Evolutionary conservation across 108 stramenopile genomes (phyloP).

Genomic region (Parmales sp.): DNA sequence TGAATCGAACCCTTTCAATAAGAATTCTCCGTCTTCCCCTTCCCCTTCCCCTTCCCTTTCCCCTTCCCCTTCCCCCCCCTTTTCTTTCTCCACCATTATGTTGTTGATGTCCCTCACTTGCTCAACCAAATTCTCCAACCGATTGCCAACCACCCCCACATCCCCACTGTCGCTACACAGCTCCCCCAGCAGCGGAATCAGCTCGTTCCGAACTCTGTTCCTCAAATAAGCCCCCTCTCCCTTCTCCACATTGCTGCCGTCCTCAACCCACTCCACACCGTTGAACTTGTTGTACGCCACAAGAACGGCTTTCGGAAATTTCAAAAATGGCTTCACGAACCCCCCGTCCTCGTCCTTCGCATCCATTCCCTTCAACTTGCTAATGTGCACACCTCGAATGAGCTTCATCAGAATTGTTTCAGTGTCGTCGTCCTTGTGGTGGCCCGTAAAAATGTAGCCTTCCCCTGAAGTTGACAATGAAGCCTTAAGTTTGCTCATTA

Average conservation of each 20-base stretch:
- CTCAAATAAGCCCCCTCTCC: conserved; percentile 75
- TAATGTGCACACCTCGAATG: conserved; percentile 62
- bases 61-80: too few species aligned
- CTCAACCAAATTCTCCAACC: too few species aligned
- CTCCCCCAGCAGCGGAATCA: conserved; percentile 62
- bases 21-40: neutral
- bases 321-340: conserved; percentile 58
- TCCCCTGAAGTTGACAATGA: conserved; percentile 15
- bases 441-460: conserved; percentile 67
- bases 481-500: conserved; percentile 29
- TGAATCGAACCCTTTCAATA: neutral
- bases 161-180: conserved; percentile 41
- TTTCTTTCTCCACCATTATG: too few species aligned
- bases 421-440: conserved; percentile 68
- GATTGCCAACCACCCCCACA: conserved; percentile 22
- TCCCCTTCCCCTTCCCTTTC: neutral
- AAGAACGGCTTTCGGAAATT: conserved; percentile 47
- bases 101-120: too few species aligned
- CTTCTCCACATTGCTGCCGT: conserved; percentile 48
- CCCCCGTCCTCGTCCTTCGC: conserved; percentile 20
- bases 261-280: conserved; percentile 58
- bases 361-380: conserved; percentile 61
- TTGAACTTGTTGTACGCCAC: conserved; percentile 34
- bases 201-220: conserved; percentile 72
- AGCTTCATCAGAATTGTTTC: conserved; percentile 72